Evolutionary conservation across 2,329 filamentous ascomycete species (phyloP), one percentile per base, ranked within the genome.

Genomic region (Hypoxylon sp.): DNA sequence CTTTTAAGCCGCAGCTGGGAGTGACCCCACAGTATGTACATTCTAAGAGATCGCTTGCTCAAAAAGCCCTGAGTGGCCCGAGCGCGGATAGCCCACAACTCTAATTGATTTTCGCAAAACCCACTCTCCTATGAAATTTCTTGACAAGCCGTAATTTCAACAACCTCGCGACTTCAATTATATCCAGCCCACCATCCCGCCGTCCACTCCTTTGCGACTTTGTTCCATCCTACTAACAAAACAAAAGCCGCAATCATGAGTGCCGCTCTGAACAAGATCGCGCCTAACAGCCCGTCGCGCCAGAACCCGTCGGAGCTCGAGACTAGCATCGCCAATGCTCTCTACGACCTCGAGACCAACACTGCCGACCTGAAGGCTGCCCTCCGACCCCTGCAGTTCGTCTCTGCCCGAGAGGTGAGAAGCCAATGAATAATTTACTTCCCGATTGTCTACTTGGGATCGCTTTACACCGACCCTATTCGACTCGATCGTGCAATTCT

Each of bases 321-420:
- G 93, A 91, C 89, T 85, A 93, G 87, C 89, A 97, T 99, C 84
- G 96, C 96, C 84, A 92, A 91, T 86, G 96, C 96, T 87, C 93
- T 99, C 76, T 97, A 92, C 89, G 96, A 99, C 82, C 93, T 99
- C 86, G 96, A 99, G 94, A 94, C 91, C 88, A 98, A 98, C 91
- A 97, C 96, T 82, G 88, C 94, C 84, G 96, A 99, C 87, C 93
- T 99, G 87, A 97, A 95, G 92, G 90, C 90, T 81, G 92, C 94
- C 79, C 92, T 99, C 83, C 92, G 96, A 82, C 96, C 96, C 85
- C 91, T 99, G 86, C 96, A 99, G 90, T 94, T 99, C 86, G 93
- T 97, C 84, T 97, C 93, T 87, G 96, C 96, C 84, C 94, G 94
- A 86, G 96, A 99, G 95, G 96, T 99, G 92, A 94, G 94, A 91